Base-by-base conservation (phyloP, 768 basidiomycete genomes). In the Phaeotremella skinneri region DNA sequence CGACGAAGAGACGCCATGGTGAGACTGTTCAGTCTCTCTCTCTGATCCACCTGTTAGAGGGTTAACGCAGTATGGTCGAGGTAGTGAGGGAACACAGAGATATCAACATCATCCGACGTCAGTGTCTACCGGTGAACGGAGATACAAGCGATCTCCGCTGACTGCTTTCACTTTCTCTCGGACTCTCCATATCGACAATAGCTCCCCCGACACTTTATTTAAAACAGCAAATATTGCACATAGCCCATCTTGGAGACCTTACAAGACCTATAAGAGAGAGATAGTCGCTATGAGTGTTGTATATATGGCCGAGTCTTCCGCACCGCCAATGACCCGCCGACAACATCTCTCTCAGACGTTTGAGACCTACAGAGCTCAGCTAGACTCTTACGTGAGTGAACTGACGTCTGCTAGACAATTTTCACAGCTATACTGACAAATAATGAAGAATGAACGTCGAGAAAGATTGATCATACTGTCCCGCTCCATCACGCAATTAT, bases 381-480 rank as follows among this genome's bases (percentile, higher is more conserved):
- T 74, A 5, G 72, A 74, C 58, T 47, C 68, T 4, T 67, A 69
- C 58, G 72, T 74, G 27, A 64, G 69, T 26, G 25, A 50, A 30
- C 29, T 29, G 34, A 23, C 9, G 54, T 17, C 4, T 17, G 14
- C 4, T 9, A 30, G 20, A 9, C 17, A 55, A 13, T 16, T 17
- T 27, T 14, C 17, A 42, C 4, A 31, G 52, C 34, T 32, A 45
- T 17, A 34, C 32, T 53, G 21, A 21, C 45, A 14, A 37, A 29
- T 11, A 2, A 20, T 20, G 30, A 81, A 89, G 77, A 85, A 93
- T 75, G 93, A 97, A 76, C 82, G 87, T 59, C 81, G 92, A 51
- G 96, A 99, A 73, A 83, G 88, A 20, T 82, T 98, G 64, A 91
- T 96, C 74, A 96, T 97, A 84, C 85, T 89, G 49, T 69, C 71